Evolutionary conservation across 2,329 filamentous ascomycete genomes (phyloP), one percentile per base, ranked within the genome.

Genomic region (Cordyceps pruinosa): DNA sequence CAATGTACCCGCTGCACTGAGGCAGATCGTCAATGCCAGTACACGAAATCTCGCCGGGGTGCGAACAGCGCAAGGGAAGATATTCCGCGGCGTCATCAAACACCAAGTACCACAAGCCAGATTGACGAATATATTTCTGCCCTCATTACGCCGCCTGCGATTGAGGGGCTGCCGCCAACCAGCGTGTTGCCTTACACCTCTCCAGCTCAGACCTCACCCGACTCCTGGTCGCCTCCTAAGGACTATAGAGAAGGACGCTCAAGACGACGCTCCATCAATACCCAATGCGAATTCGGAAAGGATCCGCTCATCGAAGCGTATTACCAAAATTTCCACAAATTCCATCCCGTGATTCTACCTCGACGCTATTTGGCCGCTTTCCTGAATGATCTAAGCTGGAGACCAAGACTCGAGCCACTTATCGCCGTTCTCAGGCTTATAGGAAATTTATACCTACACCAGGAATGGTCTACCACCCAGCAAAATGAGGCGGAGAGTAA

Each of bases 31-130:
- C 68, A 74, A 2, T 82, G 79, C 59, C 69, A 72, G 23, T 82
- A 82, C 64, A 71, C 78, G 47, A 76, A 77, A 61, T 80, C 77
- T 13, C 73, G 78, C 32, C 70, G 79, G 51, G 79, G 78, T 4
- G 76, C 67, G 32, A 51, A 35, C 25, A 41, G 37, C 28, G 35
- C 2, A 12, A 28, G 26, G 35, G 26, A 49, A 5, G 53, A 41
- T 6, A 8, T 1, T 0, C 3, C 15, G 12, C 44, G 26, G 8
- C 53, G 26, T 13, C 32, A 26, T 6, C 34, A 42, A 9, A 13
- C 17, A 2, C 17, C 25, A 19, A n/a, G 5, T 5, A 8, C 32
- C 3, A 26, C 26, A 9, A 9, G n/a, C 5, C 44, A 56, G 13
- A 12, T 56, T 2, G 26, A 41, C 17, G 34, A 47, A 9, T 56